Conservation (phyloP, 129 eudicot genomes). For the Lactuca sativa region DNA sequence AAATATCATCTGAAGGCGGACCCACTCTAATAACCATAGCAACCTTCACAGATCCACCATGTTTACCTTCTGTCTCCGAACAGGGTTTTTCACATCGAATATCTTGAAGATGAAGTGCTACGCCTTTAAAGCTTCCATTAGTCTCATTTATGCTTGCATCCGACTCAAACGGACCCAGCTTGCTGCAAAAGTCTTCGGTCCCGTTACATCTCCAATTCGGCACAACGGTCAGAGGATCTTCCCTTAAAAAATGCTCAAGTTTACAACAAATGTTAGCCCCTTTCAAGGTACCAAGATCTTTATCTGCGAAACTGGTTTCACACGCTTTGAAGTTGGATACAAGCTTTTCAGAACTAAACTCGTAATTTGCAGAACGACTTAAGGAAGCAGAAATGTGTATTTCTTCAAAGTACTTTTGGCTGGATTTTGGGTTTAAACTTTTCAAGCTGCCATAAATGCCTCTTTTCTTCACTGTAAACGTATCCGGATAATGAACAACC, state of each 20-base stretch:
- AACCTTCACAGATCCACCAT: constrained; percentile 37
- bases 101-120: constrained; percentile 66
- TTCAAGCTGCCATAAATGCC: constrained; percentile 62
- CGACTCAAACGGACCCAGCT: constrained; percentile 72
- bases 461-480: constrained; percentile 46
- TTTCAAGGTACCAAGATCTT: constrained; percentile 52
- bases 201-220: constrained; percentile 94
- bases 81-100: constrained; percentile 52
- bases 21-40: constrained; percentile 66
- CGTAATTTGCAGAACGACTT: constrained; percentile 51
- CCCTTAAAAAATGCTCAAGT: constrained; percentile 57
- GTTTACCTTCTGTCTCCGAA: constrained; percentile 14
- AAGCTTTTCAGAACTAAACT: constrained; percentile 56
- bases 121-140: constrained; percentile 72
- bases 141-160: constrained; percentile 55
- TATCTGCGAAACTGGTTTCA: constrained; percentile 29
- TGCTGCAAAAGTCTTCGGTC: constrained; percentile 61
- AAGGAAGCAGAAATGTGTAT: constrained; percentile 61
- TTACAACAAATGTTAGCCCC: constrained; percentile 69
- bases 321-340: constrained; percentile 24
- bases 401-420: constrained; percentile 78
- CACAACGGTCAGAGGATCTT: constrained; percentile 55
- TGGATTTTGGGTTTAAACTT: constrained; percentile 64
- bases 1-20: constrained; percentile 47
- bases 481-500: constrained; percentile 61